Evolutionary conservation across 169 alveolate genomes (phyloP).

Genomic region (Plasmodium yoelii): DNA sequence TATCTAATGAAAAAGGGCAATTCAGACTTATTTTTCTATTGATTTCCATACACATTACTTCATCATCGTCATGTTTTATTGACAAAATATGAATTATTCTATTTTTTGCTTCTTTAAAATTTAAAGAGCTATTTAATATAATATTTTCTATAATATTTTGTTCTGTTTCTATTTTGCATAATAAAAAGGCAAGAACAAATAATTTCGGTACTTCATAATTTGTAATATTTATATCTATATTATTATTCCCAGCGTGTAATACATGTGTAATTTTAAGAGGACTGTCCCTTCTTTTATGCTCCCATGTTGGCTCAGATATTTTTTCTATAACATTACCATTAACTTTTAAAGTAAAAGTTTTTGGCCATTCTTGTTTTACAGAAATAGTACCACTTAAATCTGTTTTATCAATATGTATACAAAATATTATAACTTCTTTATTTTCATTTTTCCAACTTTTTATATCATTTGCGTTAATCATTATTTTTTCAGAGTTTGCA

Average conservation of each 20-base stretch:
- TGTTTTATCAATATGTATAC: constrained; percentile 70
- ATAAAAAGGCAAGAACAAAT: constrained; percentile 82
- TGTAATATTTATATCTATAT: constrained; percentile 81
- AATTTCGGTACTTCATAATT: constrained; percentile 79
- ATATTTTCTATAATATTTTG: constrained; percentile 79
- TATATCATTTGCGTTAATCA: constrained; percentile 75
- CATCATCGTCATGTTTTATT: constrained; percentile 86
- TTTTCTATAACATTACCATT: constrained; percentile 81
- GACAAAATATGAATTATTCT: constrained; percentile 78
- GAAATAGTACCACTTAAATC: constrained; percentile 47
- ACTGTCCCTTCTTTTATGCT: constrained; percentile 89
- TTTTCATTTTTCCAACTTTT: constrained; percentile 79
- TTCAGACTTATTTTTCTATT: constrained; percentile 83
- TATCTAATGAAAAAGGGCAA: constrained; percentile 89
- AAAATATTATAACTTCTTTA: constrained; percentile 79
- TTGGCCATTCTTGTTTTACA: constrained; percentile 87
- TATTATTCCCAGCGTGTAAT: constrained; percentile 83
- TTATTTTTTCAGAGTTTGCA: constrained; percentile 60
- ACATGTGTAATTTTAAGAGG: constrained; percentile 88
- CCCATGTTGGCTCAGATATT: constrained; percentile 88
- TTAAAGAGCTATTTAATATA: constrained; percentile 75
- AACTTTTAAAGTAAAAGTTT: constrained; percentile 80
- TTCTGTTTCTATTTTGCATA: constrained; percentile 84
- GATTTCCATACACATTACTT: constrained; percentile 87
- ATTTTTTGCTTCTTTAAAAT: constrained; percentile 73